Evolutionary conservation across 495 filamentous ascomycete genomes (phyloP), one percentile per base, ranked within the genome.

Genomic region (Penicillium bialowiezense): DNA sequence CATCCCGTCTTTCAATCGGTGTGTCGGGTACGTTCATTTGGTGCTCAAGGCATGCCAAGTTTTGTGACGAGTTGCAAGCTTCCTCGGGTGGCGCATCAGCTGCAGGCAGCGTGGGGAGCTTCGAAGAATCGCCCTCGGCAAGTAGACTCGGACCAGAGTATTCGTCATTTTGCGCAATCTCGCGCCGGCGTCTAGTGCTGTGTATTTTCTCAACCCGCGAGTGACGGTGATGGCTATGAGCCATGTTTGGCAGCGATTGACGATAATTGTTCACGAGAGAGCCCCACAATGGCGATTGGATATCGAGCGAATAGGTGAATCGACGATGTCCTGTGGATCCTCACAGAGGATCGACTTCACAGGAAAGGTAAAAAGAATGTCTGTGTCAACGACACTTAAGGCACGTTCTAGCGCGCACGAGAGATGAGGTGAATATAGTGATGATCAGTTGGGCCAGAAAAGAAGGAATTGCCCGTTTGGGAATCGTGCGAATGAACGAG

Each of bases 151-250:
- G 23, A 18, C 37, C 41, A 7, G 29, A 12, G 15, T 44, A 37
- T 13, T 55, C 51, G 10, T 23, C 33, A 13, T 23, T 7, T 8
- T 49, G 46, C 34, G 33, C 40, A 4, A 36, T 41, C n/a, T 56
- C 50, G n/a, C 43, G 37, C 3, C 38, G 61, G 24, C 50, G 55
- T 41, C 40, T 62, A 9, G 52, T 48, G 41, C 40, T 51, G 13
- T 52, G 47, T 20, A 54, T 38, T 35, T 51, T 54, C 44, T 39
- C 41, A 26, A 59, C 51, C 20, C 53, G 58, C 8, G 56, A 49
- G 41, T 62, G 55, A 34, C 61, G 58, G 36, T 39, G 44, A 44
- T 59, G 52, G 34, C 52, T 50, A 48, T 64, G 61, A 50, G 47
- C 44, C 61, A 64, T 64, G 18, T 35, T n/a, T 50, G 57, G 20